phyloP scores from a whole-genome alignment of 176 grass and related monocot genomes.

The Triticum monococcum region DNA sequence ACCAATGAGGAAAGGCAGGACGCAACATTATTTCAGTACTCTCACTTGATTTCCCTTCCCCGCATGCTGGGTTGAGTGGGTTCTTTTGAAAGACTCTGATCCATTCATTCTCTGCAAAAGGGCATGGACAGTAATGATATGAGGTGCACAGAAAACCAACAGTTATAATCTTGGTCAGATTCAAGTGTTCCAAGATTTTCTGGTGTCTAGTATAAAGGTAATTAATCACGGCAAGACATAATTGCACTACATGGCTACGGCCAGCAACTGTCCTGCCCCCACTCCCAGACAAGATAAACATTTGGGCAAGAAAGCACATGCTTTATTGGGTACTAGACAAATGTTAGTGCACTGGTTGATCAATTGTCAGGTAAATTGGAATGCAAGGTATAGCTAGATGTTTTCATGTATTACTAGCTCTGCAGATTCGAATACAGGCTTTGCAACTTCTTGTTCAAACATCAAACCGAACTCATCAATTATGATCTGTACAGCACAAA shows the following conservation, averaged over 20 bases:
- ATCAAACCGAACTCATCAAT: neutral
- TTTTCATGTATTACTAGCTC: slow-evolving; percentile 8
- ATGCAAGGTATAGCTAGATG: neutral
- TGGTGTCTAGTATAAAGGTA: neutral
- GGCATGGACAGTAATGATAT: neutral
- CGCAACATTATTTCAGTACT: slow-evolving; percentile 52
- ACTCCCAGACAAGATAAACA: neutral
- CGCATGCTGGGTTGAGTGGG: neutral
- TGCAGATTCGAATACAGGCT: neutral
- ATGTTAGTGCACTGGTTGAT: neutral
- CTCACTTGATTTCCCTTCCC: slow-evolving; percentile 9
- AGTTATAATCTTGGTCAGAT: neutral
- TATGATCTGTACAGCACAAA: neutral
- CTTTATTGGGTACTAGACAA: neutral
- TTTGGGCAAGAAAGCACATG: slow-evolving; percentile 13
- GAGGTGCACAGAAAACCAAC: slow-evolving; percentile 12
- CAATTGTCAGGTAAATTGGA: neutral
- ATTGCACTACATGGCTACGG: neutral
- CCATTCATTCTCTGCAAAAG: slow-evolving; percentile 49
- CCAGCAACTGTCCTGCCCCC: neutral
- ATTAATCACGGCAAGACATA: neutral
- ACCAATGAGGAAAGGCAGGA: slow-evolving; percentile 60
- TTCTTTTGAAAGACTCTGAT: slow-evolving; percentile 40
- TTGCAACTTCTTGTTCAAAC: neutral
- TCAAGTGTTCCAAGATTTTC: neutral